These are phyloP conservation scores for Aspergillus awamori DNA, from an alignment of 2,329 filamentous ascomycete species.

Conservation along the genomic window DNA sequence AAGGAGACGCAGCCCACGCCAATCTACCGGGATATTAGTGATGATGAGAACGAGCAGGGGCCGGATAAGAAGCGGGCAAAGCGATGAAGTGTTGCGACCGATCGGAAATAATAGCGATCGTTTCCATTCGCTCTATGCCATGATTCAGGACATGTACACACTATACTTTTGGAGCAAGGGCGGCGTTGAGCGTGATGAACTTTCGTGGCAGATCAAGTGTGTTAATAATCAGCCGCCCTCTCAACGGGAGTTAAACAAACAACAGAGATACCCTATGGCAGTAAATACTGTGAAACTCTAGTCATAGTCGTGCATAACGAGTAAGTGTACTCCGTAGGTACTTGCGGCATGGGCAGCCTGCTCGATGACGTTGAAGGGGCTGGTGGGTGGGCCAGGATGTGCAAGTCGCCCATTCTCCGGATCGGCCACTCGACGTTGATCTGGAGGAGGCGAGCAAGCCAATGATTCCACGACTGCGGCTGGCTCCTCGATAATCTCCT, in stretches of 20 bases:
- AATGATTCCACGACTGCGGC: background rate
- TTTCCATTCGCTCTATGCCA: background rate
- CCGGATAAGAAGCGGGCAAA: conserved; percentile 65
- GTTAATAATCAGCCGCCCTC: conserved; percentile 1
- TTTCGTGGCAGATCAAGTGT: background rate
- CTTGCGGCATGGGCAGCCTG: conserved; percentile 1
- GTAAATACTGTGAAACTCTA: background rate
- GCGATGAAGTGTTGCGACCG: conserved; percentile 23
- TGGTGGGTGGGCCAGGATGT: conserved; percentile 5
- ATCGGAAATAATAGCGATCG: background rate
- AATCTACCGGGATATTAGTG: conserved; percentile 86
- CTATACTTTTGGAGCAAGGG: background rate
- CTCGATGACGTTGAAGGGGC: conserved; percentile 21
- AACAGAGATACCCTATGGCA: background rate
- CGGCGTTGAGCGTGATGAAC: background rate
- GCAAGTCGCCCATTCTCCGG: background rate
- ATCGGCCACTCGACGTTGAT: conserved; percentile 5
- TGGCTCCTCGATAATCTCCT: conserved; percentile 6
- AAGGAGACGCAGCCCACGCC: conserved; percentile 88
- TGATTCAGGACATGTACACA: background rate
- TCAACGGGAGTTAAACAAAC: background rate
- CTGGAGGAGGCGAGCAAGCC: conserved; percentile 1
- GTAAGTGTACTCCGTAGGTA: background rate
- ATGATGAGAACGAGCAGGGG: conserved; percentile 72
- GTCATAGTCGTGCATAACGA: background rate